Evolutionary conservation across 176 grass and related monocot species (phyloP).

Genomic region (Pontederia paniculata): DNA sequence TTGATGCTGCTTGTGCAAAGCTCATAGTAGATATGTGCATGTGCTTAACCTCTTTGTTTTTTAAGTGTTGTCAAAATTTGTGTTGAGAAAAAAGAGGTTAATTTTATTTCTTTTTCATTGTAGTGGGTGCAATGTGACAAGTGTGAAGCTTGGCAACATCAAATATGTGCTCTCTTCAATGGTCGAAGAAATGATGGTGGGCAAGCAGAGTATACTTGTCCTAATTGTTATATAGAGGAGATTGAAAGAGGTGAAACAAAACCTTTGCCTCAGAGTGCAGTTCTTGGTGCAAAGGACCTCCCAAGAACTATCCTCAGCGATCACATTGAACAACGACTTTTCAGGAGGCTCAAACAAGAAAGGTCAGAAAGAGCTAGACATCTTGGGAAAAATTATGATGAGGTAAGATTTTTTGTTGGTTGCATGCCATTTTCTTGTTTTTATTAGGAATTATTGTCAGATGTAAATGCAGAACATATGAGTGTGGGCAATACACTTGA

Average conservation of each 20-base stretch:
- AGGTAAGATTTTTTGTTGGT: constrained; percentile 39
- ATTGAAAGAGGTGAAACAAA: constrained; percentile 66
- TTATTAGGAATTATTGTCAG: neutral
- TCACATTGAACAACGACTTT: constrained; percentile 86
- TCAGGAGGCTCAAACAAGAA: constrained; percentile 65
- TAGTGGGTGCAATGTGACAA: constrained; percentile 99
- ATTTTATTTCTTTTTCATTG: constrained; percentile 24
- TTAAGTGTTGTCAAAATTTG: too few relatives aligned
- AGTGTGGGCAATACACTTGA: neutral
- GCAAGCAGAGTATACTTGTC: constrained; percentile 96
- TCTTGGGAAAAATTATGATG: constrained; percentile 53
- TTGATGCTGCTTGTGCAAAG: neutral
- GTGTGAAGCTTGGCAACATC: constrained; percentile 98
- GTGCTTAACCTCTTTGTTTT: neutral
- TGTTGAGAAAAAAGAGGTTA: too few relatives aligned
- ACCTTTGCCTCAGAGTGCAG: constrained; percentile 90
- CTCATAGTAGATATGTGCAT: neutral
- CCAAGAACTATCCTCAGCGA: constrained; percentile 91
- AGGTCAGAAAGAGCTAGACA: constrained; percentile 63
- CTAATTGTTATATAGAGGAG: constrained; percentile 79
- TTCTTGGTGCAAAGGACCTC: constrained; percentile 97
- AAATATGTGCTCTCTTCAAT: constrained; percentile 97
- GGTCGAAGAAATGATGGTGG: constrained; percentile 90
- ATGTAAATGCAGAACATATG: neutral
- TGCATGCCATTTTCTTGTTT: constrained; percentile 12